Conservation (phyloP, 805 yeast genomes). For the Cyberlindnera samutprakarnensis region DNA sequence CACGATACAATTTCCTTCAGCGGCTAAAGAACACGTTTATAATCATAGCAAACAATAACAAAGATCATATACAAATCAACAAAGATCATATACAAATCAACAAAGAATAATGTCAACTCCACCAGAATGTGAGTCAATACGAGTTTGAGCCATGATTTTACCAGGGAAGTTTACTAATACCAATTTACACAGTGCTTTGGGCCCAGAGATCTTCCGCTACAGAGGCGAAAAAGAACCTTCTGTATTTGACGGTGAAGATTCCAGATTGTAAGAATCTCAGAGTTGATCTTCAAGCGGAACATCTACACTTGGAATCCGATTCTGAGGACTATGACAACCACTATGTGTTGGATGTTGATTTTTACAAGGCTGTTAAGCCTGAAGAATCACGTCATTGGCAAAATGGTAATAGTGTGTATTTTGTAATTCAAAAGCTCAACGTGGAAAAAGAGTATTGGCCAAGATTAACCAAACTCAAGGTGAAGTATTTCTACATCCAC, state of each 20-base stretch:
- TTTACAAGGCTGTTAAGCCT: constrained; percentile 67
- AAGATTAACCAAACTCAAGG: constrained; percentile 81
- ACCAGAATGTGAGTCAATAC: constrained; percentile 14
- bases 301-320: constrained; percentile 46
- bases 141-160: too few species aligned
- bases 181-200: constrained; percentile 64
- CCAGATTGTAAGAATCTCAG: constrained; percentile 60
- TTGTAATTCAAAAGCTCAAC: constrained; percentile 64
- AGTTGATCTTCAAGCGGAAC: constrained; percentile 50
- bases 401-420: constrained; percentile 49
- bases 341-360: constrained; percentile 65
- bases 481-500: constrained; percentile 70
- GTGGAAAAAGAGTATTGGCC: constrained; percentile 86
- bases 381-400: constrained; percentile 50
- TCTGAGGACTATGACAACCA: constrained; percentile 35
- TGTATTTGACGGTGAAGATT: constrained; percentile 67
- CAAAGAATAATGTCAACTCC: constrained; percentile 20
- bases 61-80: too few species aligned
- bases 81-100: constrained; percentile 11
- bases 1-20: too few species aligned
- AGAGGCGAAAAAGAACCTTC: constrained; percentile 64
- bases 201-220: constrained; percentile 89
- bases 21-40: too few species aligned
- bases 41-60: neutral
- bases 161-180: too few species aligned